A percentile compares a stretch with the other conserved stretches of the same genome.
phyloP scores from a whole-genome alignment of 192 early-diverging fungal genomes.

The Backusella parvicylindrica region DNA sequence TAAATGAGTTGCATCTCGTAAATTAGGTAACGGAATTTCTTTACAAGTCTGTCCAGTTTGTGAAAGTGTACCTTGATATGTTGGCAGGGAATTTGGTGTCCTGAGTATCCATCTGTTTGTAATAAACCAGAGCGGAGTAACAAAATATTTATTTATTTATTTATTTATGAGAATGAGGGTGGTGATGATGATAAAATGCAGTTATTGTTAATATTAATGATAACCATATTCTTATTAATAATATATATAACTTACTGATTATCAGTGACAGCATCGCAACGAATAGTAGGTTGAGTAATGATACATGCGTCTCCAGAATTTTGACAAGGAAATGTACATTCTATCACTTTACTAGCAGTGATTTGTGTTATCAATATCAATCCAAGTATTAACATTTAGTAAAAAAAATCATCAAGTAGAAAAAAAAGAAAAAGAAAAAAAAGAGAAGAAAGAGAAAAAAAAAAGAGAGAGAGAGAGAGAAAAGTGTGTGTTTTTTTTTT shows the following conservation, averaged over 20 bases:
- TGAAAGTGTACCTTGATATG: background rate
- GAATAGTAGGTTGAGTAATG: background rate
- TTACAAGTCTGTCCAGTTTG: background rate
- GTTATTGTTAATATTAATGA: background rate
- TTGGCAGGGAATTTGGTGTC: background rate
- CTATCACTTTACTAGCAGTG: slow-evolving; percentile 1
- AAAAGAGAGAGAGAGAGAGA: background rate
- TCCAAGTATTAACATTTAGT: background rate
- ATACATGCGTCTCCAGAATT: background rate
- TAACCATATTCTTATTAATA: background rate
- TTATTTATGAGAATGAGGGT: background rate
- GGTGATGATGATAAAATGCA: background rate
- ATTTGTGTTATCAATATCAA: background rate
- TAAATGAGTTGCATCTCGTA: background rate
- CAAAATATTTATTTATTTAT: background rate
- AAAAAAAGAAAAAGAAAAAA: background rate
- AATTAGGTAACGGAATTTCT: background rate
- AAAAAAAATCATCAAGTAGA: background rate
- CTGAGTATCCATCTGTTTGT: background rate
- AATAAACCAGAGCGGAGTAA: background rate
- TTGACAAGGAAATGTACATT: background rate
- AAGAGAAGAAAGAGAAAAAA: background rate
- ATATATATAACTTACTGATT: background rate
- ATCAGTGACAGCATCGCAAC: background rate
- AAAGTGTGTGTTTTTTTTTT: background rate